Conservation (phyloP, 345 rosid species). For the Erucastrum elatum region DNA sequence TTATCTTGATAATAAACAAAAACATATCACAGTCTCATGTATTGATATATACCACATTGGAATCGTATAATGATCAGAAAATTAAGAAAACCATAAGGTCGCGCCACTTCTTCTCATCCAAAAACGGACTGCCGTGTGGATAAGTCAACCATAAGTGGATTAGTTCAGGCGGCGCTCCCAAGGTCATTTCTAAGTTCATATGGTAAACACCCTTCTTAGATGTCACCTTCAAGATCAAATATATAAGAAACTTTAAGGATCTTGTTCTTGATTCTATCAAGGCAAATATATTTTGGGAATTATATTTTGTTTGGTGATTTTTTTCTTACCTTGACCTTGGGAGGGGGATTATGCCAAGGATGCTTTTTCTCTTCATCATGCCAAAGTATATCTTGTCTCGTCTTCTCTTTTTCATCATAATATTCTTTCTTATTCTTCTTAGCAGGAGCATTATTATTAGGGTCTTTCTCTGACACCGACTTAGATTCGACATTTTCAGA, state of each 20-base stretch:
- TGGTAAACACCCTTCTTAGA: background rate
- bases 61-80: background rate
- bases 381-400: background rate
- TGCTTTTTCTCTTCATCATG: background rate
- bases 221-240: background rate
- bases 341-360: background rate
- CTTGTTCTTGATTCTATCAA: background rate
- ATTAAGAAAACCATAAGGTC: conserved; percentile 2
- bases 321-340: background rate
- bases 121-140: background rate
- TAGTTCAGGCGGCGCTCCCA: background rate
- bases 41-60: background rate
- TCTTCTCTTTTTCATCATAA: background rate
- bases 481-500: background rate
- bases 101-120: background rate
- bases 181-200: background rate
- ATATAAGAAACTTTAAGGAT: background rate
- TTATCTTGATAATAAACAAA: background rate
- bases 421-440: background rate
- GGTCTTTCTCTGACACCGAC: background rate
- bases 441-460: background rate
- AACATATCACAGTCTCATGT: background rate
- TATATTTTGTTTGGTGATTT: background rate
- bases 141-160: background rate
- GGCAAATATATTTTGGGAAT: background rate